Conservation (phyloP, 345 rosid species). For the Geranium brycei region DNA sequence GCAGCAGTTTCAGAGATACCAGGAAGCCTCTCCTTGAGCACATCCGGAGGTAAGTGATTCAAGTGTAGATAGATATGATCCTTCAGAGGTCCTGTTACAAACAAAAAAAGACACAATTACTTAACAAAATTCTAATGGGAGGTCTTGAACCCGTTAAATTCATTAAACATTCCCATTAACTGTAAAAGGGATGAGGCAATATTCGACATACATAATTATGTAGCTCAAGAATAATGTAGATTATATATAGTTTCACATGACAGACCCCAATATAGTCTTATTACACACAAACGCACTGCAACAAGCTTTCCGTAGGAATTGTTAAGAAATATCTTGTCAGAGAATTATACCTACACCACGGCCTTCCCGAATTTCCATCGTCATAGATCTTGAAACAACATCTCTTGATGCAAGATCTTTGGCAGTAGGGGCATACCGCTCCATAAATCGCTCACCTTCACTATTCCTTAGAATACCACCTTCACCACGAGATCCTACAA, state of each 20-base stretch:
- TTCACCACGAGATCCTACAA: constrained; percentile 93
- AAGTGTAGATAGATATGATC: no score
- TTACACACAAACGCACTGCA: neutral
- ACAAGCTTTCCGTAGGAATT: neutral
- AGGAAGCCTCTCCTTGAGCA: no score
- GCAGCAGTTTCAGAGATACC: no score
- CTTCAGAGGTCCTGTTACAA: no score
- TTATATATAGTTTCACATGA: neutral
- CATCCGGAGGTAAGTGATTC: no score
- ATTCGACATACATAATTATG: no score
- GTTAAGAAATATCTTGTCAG: neutral
- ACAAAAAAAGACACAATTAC: constrained; percentile 5
- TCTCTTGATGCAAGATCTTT: constrained; percentile 99
- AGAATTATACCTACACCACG: constrained; percentile 87
- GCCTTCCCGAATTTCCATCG: constrained; percentile 98
- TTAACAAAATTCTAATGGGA: neutral
- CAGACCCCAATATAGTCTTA: neutral
- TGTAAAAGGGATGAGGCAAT: no score
- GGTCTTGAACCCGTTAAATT: neutral
- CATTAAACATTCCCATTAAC: no score
- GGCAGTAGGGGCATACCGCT: constrained; percentile 97
- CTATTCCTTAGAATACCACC: constrained; percentile 96
- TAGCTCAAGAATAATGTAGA: no score
- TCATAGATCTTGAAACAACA: constrained; percentile 98
- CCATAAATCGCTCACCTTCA: constrained; percentile 99